Percentiles rank a stretch among this genome's conserved stretches.
Conservation (phyloP, 768 basidiomycete genomes). For the Calocera viscosa region DNA sequence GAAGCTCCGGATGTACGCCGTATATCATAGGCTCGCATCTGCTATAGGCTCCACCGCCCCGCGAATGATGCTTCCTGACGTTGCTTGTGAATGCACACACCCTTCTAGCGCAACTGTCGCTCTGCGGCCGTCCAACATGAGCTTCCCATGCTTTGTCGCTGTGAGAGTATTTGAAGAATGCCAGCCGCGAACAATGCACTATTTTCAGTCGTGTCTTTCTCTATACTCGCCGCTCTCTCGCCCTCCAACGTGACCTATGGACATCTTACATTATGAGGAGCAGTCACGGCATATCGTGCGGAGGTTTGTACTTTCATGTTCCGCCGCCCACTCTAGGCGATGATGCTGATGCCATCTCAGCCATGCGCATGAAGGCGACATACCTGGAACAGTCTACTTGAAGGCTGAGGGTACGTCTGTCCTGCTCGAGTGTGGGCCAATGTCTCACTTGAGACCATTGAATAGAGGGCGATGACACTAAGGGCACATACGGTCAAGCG, state of each 20-base stretch:
- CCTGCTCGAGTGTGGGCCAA: neutral
- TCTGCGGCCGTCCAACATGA: neutral
- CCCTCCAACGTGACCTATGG: neutral
- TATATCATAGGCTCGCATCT: neutral
- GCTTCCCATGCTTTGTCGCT: neutral
- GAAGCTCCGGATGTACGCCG: neutral
- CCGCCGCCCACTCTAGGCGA: neutral
- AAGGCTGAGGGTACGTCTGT: neutral
- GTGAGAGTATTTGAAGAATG: neutral
- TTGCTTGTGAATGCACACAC: neutral
- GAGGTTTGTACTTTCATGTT: neutral
- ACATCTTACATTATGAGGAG: neutral
- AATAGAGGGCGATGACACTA: constrained; percentile 12
- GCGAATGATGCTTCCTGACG: neutral
- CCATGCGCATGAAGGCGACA: constrained; percentile 12
- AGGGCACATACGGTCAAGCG: constrained; percentile 10
- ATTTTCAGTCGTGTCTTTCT: neutral
- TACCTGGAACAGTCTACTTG: constrained; percentile 12
- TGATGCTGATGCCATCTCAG: neutral
- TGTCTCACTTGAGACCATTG: neutral
- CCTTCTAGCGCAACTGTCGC: neutral
- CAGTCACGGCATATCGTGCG: neutral
- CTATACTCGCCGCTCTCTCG: neutral
- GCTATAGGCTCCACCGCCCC: neutral
- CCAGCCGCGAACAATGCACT: neutral